Evolutionary conservation across 345 rosid species (phyloP), one percentile per base, ranked within the genome.

Genomic region (Melaleuca alternifolia): DNA sequence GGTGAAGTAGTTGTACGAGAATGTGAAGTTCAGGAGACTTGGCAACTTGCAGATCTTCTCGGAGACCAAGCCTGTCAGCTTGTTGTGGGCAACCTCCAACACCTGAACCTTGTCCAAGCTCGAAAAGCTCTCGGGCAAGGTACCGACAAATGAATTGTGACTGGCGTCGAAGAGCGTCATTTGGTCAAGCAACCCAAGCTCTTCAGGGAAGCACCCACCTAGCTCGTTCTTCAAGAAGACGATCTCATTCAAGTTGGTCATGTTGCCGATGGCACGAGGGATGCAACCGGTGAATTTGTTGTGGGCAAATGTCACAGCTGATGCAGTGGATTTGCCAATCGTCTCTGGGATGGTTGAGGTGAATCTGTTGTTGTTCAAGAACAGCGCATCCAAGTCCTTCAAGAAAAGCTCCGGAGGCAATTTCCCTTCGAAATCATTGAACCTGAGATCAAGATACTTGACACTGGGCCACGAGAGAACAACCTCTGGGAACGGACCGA

Each of bases 361-460:
- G 92, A 96, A 95, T 84, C 99, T 89, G 86, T 96, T 96, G 89
- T 95, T 87, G 90, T 96, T 95, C 91, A 96, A 79, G 91, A 96
- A 93, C 87, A 95, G 53, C 4, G 96, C 97, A 51, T 96, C 99
- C 1, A 94, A 87, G 10, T 89, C 90, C 87, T 59, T 93, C 51
- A 89, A 82, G 85, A 96, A 96, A 24, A 95, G 87, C 56, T 85
- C 84, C 0, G 90, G 90, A 4, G 98, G 98, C 79, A 96, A 57
- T 81, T 84, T 37, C 11, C 99, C 99, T 85, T 95, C 99, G 30
- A 96, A 96, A 83, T 95, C 87, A 24, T 96, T 96, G 91, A 77
- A 96, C 50, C 99, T 86, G 33, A 96, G 1, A 75, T 96, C 99
- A 30, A 96, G 59, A 57, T 46, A 96, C 87, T 87, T 93, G 83